A percentile compares a stretch with the other conserved stretches of the same genome.
phyloP scores from a whole-genome alignment of 768 basidiomycete species.

The Mycena rosella region DNA sequence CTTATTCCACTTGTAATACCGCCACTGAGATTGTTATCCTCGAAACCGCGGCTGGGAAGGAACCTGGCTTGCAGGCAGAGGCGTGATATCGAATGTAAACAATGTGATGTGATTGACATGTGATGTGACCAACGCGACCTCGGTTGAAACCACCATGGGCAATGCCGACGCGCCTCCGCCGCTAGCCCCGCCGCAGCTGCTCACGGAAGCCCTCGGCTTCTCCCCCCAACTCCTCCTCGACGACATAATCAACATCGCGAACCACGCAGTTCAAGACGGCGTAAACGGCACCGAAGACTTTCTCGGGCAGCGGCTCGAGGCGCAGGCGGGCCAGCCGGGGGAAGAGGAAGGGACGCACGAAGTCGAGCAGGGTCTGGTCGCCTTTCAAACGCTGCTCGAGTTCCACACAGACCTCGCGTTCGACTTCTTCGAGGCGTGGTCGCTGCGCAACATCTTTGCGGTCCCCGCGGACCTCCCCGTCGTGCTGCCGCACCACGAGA shows the following conservation, averaged over 20 bases:
- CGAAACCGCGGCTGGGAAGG: too few relatives aligned
- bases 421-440: slow-evolving; percentile 94
- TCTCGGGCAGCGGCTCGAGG: slow-evolving; percentile 64
- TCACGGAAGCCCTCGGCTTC: slow-evolving; percentile 85
- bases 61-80: too few relatives aligned
- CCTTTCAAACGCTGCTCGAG: slow-evolving; percentile 91
- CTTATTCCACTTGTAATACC: too few relatives aligned
- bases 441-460: slow-evolving; percentile 87
- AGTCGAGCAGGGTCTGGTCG: slow-evolving; percentile 83
- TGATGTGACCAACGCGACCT: slow-evolving; percentile 16
- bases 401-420: slow-evolving; percentile 92
- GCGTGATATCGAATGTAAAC: too few relatives aligned
- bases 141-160: slow-evolving; percentile 7
- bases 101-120: too few relatives aligned
- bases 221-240: slow-evolving; percentile 88
- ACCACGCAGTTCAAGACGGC: slow-evolving; percentile 82
- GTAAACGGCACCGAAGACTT: slow-evolving; percentile 87
- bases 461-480: slow-evolving; percentile 77
- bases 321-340: slow-evolving; percentile 51
- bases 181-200: slow-evolving; percentile 60
- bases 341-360: slow-evolving; percentile 75
- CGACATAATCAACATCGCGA: slow-evolving; percentile 87
- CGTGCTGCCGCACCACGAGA: slow-evolving; percentile 82
- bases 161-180: slow-evolving; percentile 25
- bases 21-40: too few relatives aligned